Evolutionary conservation across 208 protist genomes (phyloP).

Genomic region (Acanthamoeba polyphaga): DNA sequence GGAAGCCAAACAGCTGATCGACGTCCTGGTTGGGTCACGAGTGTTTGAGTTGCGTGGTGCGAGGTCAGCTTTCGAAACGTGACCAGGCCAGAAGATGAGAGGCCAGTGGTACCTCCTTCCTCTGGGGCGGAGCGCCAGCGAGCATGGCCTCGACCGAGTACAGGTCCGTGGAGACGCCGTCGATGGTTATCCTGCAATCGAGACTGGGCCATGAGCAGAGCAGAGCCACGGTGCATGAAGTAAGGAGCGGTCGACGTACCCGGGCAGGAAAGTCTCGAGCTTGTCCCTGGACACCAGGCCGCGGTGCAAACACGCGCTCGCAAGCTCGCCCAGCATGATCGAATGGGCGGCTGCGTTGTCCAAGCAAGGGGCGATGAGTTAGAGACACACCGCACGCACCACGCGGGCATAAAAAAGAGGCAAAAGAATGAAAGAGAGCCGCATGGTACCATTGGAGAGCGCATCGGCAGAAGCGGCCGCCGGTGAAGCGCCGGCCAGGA

Average conservation of each 20-base stretch:
- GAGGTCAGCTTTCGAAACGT: neutral
- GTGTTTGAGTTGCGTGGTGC: neutral
- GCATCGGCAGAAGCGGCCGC: neutral
- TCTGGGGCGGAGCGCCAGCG: neutral
- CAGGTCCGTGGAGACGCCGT: neutral
- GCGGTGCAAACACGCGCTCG: neutral
- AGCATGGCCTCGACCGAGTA: constrained; percentile 20
- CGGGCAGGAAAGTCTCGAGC: constrained; percentile 14
- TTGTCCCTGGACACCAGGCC: neutral
- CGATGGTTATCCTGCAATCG: neutral
- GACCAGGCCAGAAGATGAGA: neutral
- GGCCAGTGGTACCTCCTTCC: neutral
- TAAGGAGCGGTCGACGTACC: neutral
- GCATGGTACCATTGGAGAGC: neutral
- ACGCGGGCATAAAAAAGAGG: neutral
- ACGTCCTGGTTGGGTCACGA: neutral
- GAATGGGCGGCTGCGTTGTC: neutral
- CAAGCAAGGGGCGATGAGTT: neutral
- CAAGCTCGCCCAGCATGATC: neutral
- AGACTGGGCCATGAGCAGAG: no score
- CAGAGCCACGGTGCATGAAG: neutral
- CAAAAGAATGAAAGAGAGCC: neutral
- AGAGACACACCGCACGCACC: neutral
- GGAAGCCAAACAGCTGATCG: constrained; percentile 12
- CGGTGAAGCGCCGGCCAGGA: neutral